Base-by-base conservation (phyloP, 441 rosid genomes). In the Bruguiera hainesii region DNA sequence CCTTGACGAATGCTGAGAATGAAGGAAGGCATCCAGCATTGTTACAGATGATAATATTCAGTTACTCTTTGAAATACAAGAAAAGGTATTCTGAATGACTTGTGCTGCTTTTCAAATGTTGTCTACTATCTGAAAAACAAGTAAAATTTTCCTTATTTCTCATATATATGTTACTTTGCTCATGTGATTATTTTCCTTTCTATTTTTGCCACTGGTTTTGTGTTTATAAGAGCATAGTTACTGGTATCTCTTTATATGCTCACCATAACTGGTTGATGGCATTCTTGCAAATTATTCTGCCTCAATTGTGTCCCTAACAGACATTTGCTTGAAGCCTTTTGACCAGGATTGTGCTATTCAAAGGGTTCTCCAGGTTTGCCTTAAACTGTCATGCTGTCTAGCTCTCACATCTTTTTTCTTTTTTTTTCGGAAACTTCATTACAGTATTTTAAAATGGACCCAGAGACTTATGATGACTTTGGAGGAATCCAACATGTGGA, bases 241-340 rank as follows among this genome's bases (percentile, higher is more conserved):
- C 30, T 35, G 60, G 42, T 26, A 57, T 28, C 1, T 28, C 61
- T 61, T 6, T 67, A 56, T 66, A 61, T 37, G 13, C 48, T 42
- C 48, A 13, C 15, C 3, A 5, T 5, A 42, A 82, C 84, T 92
- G 98, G 84, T 92, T 76, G 99, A 95, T 80, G 92, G 83, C 66
- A 75, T 95, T 48, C 85, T 82, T 20, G 95, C 89, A 63, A 89
- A 92, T 83, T 87, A 82, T 82, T 89, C 92, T 71, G 98, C 96
- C 61, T 80, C 89, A 60, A 78, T 76, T 88, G 61, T 95, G 76
- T 82, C 99, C 60, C 80, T 92, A 80, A 76, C 87, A 64, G 98
- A 95, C 78, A 95, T 95, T 59, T 95, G 96, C 82, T 75, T 89
- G 97, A 92, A 92, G 81, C 99, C 97, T 20, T 81, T 92, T 48